Percentiles rank a stretch among this genome's conserved stretches.
Conservation (phyloP, 345 rosid species). For the Laguncularia racemosa region DNA sequence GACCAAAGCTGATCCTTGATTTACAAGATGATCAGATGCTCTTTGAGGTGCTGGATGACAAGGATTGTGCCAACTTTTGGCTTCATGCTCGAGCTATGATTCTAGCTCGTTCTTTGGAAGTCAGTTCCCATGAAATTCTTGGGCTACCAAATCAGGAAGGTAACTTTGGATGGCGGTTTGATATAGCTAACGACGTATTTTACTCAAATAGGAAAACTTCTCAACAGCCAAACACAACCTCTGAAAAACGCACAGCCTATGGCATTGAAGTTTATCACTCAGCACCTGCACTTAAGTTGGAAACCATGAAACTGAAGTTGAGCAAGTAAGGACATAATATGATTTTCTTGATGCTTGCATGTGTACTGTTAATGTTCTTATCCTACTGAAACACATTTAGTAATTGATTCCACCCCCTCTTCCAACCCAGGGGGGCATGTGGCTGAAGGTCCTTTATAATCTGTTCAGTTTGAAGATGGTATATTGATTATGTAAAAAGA, state of each 20-base stretch:
- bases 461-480: too few relatives aligned
- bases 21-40: conserved; percentile 96
- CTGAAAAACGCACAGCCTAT: conserved; percentile 65
- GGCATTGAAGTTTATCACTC: conserved; percentile 84
- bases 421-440: too few relatives aligned
- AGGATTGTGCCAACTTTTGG: conserved; percentile 57
- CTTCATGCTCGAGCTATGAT: conserved; percentile 95
- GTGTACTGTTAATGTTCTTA: background rate
- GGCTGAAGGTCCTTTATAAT: too few relatives aligned
- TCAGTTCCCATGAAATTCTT: conserved; percentile 30
- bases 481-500: too few relatives aligned
- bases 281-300: conserved; percentile 90
- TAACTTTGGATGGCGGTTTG: conserved; percentile 70
- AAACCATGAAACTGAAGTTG: conserved; percentile 82
- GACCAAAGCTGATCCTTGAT: conserved; percentile 80
- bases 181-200: conserved; percentile 92
- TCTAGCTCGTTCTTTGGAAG: conserved; percentile 43
- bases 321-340: conserved; percentile 71
- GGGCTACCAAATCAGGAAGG: conserved; percentile 38
- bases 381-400: too few relatives aligned
- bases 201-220: conserved; percentile 79
- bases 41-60: conserved; percentile 70
- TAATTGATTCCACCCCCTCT: too few relatives aligned
- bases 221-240: conserved; percentile 74
- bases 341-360: conserved; percentile 1